Base-by-base conservation (phyloP, 306 rosid genomes). In the Quercus suber region DNA sequence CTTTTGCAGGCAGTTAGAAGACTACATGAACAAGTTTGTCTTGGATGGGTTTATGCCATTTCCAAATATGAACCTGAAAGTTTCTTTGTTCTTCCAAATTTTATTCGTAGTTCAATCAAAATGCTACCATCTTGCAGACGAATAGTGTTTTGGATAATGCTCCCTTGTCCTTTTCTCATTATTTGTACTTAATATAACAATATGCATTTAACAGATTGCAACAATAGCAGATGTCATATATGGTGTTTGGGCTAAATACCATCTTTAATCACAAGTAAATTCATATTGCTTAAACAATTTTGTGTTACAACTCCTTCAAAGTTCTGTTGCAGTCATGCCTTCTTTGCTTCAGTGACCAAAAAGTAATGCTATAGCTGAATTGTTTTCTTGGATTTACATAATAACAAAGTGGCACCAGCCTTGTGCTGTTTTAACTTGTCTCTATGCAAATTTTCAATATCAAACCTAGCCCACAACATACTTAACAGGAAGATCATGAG, bases 1-100 rank as follows among this genome's bases (percentile, higher is more conserved):
- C 77, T 58, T 74, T 55, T 80, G 79, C 93, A 92, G 97, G 99
- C 96, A 43, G 90, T 95, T 76, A 82, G 98, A 83, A 91, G 85
- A 84, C 84, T 95, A 55, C 93, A 95, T 75, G 98, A 95, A 81
- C 80, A 91, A 65, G 97, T 91, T 73, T 96, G 91, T 74, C 99
- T 95, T 51, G 99, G 99, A 78, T 92, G 98, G 99, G 88, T 95
- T 70, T 95, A 91, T 84, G 96, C 98, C 59, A 81, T 95, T 41
- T 90, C 97, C 61, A 95, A 91, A 90, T 92, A 88, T 58, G 88
- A 91, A 82, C 94, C 98, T 21, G 98, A 88, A 81, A 84, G 94
- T 80, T 78, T 55, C 69, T 59, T 73, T 31, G 19, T 73, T 21
- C 20, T 73, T 21, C 13, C 14, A 12, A 20, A 73, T 57, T 37